Evolutionary conservation across 2,329 filamentous ascomycete genomes (phyloP).

Genomic region (Penicillium aurantiogriseum): DNA sequence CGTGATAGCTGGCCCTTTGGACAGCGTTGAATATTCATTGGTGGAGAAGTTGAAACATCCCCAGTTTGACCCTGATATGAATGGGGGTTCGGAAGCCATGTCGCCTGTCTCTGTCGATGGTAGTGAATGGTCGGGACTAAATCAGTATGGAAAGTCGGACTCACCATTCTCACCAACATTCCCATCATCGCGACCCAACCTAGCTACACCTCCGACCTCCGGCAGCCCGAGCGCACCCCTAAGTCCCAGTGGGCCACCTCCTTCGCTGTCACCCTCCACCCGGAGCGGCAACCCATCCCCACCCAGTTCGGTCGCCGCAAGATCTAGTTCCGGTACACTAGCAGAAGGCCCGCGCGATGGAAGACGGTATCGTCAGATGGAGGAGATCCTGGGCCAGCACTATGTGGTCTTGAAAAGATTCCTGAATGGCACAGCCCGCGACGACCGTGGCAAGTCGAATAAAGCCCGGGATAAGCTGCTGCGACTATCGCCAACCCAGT

Average conservation of each 20-base stretch:
- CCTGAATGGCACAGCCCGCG: constrained; percentile 66
- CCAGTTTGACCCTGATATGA: constrained; percentile 54
- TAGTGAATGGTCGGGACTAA: constrained; percentile 75
- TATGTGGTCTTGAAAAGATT: constrained; percentile 77
- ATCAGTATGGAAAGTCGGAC: constrained; percentile 59
- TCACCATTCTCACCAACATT: constrained; percentile 48
- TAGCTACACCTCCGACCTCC: constrained; percentile 69
- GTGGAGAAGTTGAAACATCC: constrained; percentile 7
- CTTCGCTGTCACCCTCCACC: constrained; percentile 17
- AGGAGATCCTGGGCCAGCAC: constrained; percentile 74
- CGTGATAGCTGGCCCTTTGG: neutral
- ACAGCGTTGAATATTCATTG: constrained; percentile 4
- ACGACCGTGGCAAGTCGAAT: constrained; percentile 76
- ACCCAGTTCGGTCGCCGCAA: constrained; percentile 73
- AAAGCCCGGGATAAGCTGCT: constrained; percentile 93
- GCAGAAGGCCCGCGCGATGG: constrained; percentile 59
- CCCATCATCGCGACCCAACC: constrained; percentile 47
- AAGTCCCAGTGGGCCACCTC: constrained; percentile 55
- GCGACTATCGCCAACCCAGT: constrained; percentile 84
- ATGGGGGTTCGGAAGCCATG: constrained; percentile 70
- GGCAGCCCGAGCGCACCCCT: constrained; percentile 55
- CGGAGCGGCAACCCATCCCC: constrained; percentile 66
- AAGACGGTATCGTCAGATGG: constrained; percentile 57
- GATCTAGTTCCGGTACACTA: constrained; percentile 75
- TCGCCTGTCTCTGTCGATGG: constrained; percentile 79